Evolutionary conservation across 176 grass and related monocot species (phyloP).

Genomic region (Tuctoria greenei): DNA sequence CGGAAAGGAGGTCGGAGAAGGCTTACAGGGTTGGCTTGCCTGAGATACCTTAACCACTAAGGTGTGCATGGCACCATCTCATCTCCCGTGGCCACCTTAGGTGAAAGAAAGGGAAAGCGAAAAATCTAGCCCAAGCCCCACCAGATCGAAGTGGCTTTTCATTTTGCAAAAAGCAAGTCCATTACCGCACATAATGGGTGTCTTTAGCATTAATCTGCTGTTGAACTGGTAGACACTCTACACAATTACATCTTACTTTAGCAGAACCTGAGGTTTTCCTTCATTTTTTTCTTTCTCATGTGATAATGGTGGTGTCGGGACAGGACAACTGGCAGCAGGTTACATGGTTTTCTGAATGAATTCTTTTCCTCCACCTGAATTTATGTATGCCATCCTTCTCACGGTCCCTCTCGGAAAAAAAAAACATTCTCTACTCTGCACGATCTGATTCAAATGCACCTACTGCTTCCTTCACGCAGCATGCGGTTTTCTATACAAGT

Average conservation of each 20-base stretch:
- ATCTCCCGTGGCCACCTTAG: slow-evolving; percentile 14
- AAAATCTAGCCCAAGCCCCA: slow-evolving; percentile 17
- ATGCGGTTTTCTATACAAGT: background rate
- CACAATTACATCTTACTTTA: slow-evolving; percentile 11
- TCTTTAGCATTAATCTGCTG: slow-evolving; percentile 34
- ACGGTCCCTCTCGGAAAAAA: background rate
- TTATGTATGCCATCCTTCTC: background rate
- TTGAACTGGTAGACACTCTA: slow-evolving; percentile 5
- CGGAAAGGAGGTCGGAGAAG: slow-evolving; percentile 18
- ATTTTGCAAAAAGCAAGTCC: slow-evolving; percentile 46
- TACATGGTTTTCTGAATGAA: background rate
- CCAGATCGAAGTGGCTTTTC: slow-evolving; percentile 25
- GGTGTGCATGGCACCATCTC: slow-evolving; percentile 34
- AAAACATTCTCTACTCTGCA: slow-evolving; percentile 2
- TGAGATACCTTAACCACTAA: slow-evolving; percentile 57
- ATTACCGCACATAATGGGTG: slow-evolving; percentile 22
- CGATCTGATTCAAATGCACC: slow-evolving; percentile 16
- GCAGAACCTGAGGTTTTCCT: background rate
- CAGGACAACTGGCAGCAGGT: background rate
- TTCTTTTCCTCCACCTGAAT: slow-evolving; percentile 36
- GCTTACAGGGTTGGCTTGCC: slow-evolving; percentile 14
- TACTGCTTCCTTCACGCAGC: background rate
- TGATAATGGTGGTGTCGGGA: background rate
- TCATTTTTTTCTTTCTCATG: background rate
- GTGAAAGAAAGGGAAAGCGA: background rate